These are phyloP conservation scores for Lophium mytilinum DNA, from an alignment of 495 filamentous ascomycete species.

Conservation along the genomic window DNA sequence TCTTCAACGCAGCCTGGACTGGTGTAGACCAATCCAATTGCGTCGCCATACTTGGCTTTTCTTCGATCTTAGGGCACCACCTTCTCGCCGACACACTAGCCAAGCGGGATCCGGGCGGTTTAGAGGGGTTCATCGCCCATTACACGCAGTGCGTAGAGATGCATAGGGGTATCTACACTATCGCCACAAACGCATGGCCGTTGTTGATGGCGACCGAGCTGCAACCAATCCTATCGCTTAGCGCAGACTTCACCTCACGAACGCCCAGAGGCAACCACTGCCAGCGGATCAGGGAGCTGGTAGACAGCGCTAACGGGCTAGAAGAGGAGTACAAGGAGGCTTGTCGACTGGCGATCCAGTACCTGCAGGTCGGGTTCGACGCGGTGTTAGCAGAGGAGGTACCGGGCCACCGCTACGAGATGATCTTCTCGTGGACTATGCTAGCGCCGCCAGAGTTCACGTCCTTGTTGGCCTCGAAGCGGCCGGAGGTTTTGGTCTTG, in stretches of 20 bases:
- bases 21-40: constrained; percentile 32
- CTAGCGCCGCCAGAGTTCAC: constrained; percentile 25
- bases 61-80: constrained; percentile 32
- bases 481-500: constrained; percentile 22
- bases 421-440: constrained; percentile 32
- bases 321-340: constrained; percentile 25
- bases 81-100: constrained; percentile 32
- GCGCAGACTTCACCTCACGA: not conserved
- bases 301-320: constrained; percentile 4
- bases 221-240: constrained; percentile 16
- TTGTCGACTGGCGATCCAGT: constrained; percentile 23
- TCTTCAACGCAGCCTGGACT: constrained; percentile 32
- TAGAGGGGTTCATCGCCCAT: constrained; percentile 29
- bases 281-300: not conserved
- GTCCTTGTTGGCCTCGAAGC: constrained; percentile 21
- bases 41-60: constrained; percentile 32
- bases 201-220: constrained; percentile 31
- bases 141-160: constrained; percentile 30
- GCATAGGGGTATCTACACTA: constrained; percentile 30
- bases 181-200: constrained; percentile 31
- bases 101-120: constrained; percentile 15
- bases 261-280: not conserved
- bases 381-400: constrained; percentile 10
- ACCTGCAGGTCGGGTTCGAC: constrained; percentile 33
- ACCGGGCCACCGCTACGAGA: constrained; percentile 25